Base-by-base conservation (phyloP, 495 filamentous ascomycete species). In the Tuber melanosporum region DNA sequence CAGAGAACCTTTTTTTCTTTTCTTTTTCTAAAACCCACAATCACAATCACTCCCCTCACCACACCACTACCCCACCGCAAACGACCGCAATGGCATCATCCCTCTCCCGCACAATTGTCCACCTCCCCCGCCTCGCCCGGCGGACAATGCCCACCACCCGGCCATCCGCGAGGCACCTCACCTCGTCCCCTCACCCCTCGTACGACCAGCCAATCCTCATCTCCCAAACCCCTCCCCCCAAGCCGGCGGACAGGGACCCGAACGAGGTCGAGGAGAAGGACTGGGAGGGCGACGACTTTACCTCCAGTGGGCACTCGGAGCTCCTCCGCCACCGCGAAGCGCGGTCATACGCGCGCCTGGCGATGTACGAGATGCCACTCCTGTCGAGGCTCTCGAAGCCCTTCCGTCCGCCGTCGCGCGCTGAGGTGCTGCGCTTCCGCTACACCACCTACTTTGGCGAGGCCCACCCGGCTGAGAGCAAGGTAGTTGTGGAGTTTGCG, bases 391-490 rank as follows among this genome's bases (percentile, higher is more conserved):
- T 97, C 62, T 91, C 92, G 72, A 92, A 91, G 84, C 90, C 92
- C 47, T 98, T 97, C 85, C 86, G 87, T 47, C 91, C 91, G 6
- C 93, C 94, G 19, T 84, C 89, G 71, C 84, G 85, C 71, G 86
- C 91, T 71, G 87, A 92, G 78, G 86, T 89, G 10, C 89, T 99
- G 72, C 91, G 95, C 78, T 99, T 98, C 88, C 91, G 95, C 82
- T 97, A 97, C 86, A 98, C 96, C n/a, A 92, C 91, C 71, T 98
- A 98, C 85, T 90, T 98, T 88, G 96, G 96, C 78, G 95, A 99
- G 85, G 84, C 90, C 73, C 96, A 98, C 85, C 94, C 96, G 0
- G 93, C 94, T 19, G 91, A 94, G 83, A 89, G 90, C 73, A 99
- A 99, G 86, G 93, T 99, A 43, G 94, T 98, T 9, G 89, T 98